Evolutionary conservation across 345 rosid species (phyloP).

Genomic region (Eucalyptus microcorys): DNA sequence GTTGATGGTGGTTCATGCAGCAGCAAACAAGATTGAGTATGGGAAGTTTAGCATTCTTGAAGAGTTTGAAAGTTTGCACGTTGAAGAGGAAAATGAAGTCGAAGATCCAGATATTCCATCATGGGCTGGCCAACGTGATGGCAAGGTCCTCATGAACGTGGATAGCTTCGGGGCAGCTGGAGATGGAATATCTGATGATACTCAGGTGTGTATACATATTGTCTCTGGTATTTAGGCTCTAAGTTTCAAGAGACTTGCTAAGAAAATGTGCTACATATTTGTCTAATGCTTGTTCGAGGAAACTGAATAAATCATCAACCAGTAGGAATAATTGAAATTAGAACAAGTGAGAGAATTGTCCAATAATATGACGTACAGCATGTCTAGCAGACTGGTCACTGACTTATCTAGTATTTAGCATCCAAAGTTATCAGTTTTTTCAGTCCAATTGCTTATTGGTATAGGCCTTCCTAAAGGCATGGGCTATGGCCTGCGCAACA

Average conservation of each 20-base stretch:
- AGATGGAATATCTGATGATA: conserved; percentile 87
- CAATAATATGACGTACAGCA: not conserved
- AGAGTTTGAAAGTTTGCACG: conserved; percentile 42
- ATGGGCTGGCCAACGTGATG: conserved; percentile 43
- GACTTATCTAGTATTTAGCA: not conserved
- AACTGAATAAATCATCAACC: not conserved
- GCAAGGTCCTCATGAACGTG: conserved; percentile 76
- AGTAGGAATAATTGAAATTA: not conserved
- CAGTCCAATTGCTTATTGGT: not conserved
- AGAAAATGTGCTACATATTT: not conserved
- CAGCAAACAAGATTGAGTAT: conserved; percentile 16
- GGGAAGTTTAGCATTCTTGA: conserved; percentile 33
- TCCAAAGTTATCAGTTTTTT: not conserved
- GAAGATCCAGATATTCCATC: conserved; percentile 23
- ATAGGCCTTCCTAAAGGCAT: conserved; percentile 70
- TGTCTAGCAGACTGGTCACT: not conserved
- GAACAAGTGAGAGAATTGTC: not conserved
- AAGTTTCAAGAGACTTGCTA: not conserved
- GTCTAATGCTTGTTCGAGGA: not conserved
- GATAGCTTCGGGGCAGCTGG: conserved; percentile 90
- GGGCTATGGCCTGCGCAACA: conserved; percentile 67
- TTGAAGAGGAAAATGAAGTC: conserved; percentile 36
- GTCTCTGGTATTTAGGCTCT: not conserved
- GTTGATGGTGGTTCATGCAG: conserved; percentile 36
- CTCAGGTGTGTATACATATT: conserved; percentile 36